Evolutionary conservation across 768 basidiomycete genomes (phyloP).

Genomic region (Russula compacta): DNA sequence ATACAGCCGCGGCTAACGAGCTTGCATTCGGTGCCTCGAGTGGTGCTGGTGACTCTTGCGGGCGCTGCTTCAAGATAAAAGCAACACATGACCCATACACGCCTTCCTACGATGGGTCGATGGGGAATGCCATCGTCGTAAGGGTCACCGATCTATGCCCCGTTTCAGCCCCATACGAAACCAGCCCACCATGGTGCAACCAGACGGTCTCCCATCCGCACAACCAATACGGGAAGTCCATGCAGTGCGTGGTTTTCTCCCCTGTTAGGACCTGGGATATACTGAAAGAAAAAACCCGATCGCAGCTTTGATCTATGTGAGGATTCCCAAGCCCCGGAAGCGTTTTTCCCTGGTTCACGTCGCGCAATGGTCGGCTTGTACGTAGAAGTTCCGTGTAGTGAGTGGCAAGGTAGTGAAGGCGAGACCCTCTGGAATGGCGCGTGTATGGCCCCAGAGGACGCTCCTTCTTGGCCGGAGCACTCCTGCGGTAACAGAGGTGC

Average conservation of each 20-base stretch:
- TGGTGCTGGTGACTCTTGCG: conserved; percentile 51
- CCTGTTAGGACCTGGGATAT: neutral
- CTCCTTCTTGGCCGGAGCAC: conserved; percentile 41
- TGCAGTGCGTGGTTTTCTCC: conserved; percentile 36
- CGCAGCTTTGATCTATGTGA: conserved; percentile 52
- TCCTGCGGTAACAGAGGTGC: conserved; percentile 49
- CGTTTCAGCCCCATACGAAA: conserved; percentile 30
- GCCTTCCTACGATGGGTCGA: conserved; percentile 40
- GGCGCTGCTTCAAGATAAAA: conserved; percentile 49
- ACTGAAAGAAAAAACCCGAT: neutral
- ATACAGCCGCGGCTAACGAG: conserved; percentile 49
- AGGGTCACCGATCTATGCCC: conserved; percentile 42
- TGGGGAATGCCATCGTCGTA: conserved; percentile 43
- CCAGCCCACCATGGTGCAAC: conserved; percentile 41
- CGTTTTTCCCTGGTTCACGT: conserved; percentile 49
- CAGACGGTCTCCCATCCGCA: conserved; percentile 40
- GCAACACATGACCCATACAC: conserved; percentile 44
- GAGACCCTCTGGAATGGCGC: conserved; percentile 38
- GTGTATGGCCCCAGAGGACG: conserved; percentile 42
- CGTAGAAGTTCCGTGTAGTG: conserved; percentile 46
- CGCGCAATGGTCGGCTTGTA: conserved; percentile 46
- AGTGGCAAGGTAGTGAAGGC: conserved; percentile 50
- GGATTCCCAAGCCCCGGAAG: conserved; percentile 42
- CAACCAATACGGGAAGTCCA: conserved; percentile 26
- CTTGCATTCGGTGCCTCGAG: conserved; percentile 42